These are phyloP conservation scores for Leccinum angustisporum DNA, from an alignment of 1,284 basidiomycete genomes.

Conservation along the genomic window DNA sequence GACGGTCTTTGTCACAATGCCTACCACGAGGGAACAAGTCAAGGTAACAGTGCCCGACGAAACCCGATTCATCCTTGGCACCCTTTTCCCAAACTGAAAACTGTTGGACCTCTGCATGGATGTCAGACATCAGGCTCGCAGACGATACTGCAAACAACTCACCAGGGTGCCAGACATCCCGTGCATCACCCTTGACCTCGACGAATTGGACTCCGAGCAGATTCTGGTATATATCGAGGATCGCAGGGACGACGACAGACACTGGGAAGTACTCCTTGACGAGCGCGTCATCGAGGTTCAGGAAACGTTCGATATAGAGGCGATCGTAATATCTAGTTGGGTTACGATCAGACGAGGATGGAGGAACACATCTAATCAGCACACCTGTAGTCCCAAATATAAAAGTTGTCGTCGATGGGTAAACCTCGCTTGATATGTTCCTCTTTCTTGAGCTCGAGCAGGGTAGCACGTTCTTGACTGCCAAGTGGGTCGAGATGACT, in stretches of 20 bases:
- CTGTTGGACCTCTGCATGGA: constrained; percentile 63
- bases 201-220: constrained; percentile 75
- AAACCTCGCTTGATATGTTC: constrained; percentile 47
- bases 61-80: constrained; percentile 64
- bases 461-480: constrained; percentile 58
- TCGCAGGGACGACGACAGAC: too few species aligned
- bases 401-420: constrained; percentile 14
- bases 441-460: constrained; percentile 62
- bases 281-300: constrained; percentile 50
- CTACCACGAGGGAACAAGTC: constrained; percentile 83
- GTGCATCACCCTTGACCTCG: constrained; percentile 49
- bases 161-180: constrained; percentile 67
- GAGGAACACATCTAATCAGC: neutral
- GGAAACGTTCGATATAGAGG: constrained; percentile 29
- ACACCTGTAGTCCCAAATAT: neutral
- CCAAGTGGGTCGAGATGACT: constrained; percentile 70
- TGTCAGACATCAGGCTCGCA: neutral
- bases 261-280: too few species aligned
- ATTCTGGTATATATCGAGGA: neutral
- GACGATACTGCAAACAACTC: constrained; percentile 13
- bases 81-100: constrained; percentile 80
- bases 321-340: constrained; percentile 60
- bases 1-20: neutral
- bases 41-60: constrained; percentile 80
- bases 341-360: neutral